Conservation (phyloP, 2,329 filamentous ascomycete species). For the Sporothrix sp. region DNA sequence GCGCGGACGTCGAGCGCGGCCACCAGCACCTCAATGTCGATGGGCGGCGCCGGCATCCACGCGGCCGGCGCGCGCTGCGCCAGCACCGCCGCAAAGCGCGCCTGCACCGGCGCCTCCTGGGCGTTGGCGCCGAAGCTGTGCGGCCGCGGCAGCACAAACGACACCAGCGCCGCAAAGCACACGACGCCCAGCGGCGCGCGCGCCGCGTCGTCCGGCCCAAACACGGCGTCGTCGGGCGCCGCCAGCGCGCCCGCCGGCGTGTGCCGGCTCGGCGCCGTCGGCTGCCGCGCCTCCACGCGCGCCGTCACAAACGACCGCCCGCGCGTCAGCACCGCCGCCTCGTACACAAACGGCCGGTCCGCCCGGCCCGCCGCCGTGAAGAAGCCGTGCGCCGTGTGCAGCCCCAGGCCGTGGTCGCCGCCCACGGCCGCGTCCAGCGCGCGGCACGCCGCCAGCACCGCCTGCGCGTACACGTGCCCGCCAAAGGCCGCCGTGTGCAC, state of each 20-base stretch:
- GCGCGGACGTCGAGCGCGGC: conserved; percentile 28
- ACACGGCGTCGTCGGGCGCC: conserved; percentile 17
- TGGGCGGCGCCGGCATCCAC: conserved; percentile 37
- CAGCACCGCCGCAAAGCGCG: conserved; percentile 34
- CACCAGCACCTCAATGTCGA: conserved; percentile 35
- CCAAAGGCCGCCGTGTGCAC: conserved; percentile 28
- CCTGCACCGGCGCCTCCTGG: conserved; percentile 34
- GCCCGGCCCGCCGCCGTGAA: conserved; percentile 39
- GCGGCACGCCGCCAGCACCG: conserved; percentile 29
- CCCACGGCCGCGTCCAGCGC: too few species aligned
- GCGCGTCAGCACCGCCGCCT: conserved; percentile 34
- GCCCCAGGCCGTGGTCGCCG: background rate
- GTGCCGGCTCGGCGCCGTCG: conserved; percentile 30
- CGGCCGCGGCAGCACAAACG: conserved; percentile 37
- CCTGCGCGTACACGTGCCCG: conserved; percentile 36
- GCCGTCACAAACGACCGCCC: conserved; percentile 41
- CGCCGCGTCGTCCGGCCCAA: conserved; percentile 30
- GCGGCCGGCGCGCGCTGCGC: conserved; percentile 26
- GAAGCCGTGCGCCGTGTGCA: conserved; percentile 41
- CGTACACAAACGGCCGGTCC: conserved; percentile 45
- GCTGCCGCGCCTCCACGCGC: conserved; percentile 40
- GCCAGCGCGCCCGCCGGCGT: conserved; percentile 21
- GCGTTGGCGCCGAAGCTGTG: conserved; percentile 27
- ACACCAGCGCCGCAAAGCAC: conserved; percentile 42
- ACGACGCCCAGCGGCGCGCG: conserved; percentile 30